A percentile compares a stretch with the other conserved stretches of the same genome.
phyloP scores from a whole-genome alignment of 176 grass and related monocot genomes.

The Triticum aestivum region IWGSC_CS_RefSeq_v2.1 NC_057797.1:36483262-36483761 shows the following conservation, averaged over 20 bases:
- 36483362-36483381: neutral
- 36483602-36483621: neutral
- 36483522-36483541: conserved; percentile 90
- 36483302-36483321: neutral
- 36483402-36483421: neutral
- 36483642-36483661: neutral
- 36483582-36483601: conserved; percentile 67
- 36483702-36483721: neutral
- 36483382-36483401: neutral
- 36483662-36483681: conserved; percentile 1
- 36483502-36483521: conserved; percentile 68
- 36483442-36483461: neutral
- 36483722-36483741: neutral
- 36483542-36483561: conserved; percentile 85
- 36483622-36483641: conserved; percentile 9
- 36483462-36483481: neutral
- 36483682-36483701: neutral
- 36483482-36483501: conserved; percentile 28
- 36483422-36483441: neutral
- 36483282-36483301: neutral
- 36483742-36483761: neutral
- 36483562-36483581: conserved; percentile 93
- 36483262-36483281: no score
- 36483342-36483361: neutral
- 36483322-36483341: neutral